Percentiles rank a stretch among this genome's conserved stretches.
Conservation (phyloP, 202 grass and related monocot genomes). For the Zizania palustris region DNA sequence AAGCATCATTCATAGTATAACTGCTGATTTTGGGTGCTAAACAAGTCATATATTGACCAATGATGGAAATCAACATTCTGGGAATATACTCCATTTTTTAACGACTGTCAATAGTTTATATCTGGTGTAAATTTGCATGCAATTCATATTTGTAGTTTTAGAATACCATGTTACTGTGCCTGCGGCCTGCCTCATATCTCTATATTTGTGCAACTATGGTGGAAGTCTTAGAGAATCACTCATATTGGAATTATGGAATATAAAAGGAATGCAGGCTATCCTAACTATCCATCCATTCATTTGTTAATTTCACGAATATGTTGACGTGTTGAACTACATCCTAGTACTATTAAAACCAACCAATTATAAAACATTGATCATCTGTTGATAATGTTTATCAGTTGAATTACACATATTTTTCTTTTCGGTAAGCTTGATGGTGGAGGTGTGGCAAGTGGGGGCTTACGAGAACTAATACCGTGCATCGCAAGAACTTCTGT, state of each 20-base stretch:
- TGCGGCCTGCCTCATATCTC: slow-evolving; percentile 3
- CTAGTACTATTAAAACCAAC: background rate
- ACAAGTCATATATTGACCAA: background rate
- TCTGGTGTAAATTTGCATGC: slow-evolving; percentile 16
- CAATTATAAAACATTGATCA: slow-evolving; percentile 1
- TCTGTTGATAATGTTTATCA: slow-evolving; percentile 24
- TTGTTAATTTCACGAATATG: slow-evolving; percentile 13
- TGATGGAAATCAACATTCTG: background rate
- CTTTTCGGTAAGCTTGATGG: slow-evolving; percentile 81
- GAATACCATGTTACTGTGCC: background rate
- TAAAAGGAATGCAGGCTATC: background rate
- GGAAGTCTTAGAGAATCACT: background rate
- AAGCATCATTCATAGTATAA: background rate
- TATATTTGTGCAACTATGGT: background rate
- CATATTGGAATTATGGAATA: slow-evolving; percentile 2
- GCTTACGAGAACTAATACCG: slow-evolving; percentile 87
- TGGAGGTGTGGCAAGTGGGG: slow-evolving; percentile 92
- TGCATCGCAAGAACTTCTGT: slow-evolving; percentile 91
- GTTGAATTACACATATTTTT: slow-evolving; percentile 24
- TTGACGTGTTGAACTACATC: slow-evolving; percentile 24
- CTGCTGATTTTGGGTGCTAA: background rate
- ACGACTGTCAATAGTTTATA: background rate
- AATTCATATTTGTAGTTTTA: background rate
- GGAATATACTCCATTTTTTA: background rate
- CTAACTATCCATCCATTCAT: background rate